Evolutionary conservation across 139 green algal genomes (phyloP), one percentile per base, ranked within the genome.

Genomic region (Tetradesmus obliquus): DNA sequence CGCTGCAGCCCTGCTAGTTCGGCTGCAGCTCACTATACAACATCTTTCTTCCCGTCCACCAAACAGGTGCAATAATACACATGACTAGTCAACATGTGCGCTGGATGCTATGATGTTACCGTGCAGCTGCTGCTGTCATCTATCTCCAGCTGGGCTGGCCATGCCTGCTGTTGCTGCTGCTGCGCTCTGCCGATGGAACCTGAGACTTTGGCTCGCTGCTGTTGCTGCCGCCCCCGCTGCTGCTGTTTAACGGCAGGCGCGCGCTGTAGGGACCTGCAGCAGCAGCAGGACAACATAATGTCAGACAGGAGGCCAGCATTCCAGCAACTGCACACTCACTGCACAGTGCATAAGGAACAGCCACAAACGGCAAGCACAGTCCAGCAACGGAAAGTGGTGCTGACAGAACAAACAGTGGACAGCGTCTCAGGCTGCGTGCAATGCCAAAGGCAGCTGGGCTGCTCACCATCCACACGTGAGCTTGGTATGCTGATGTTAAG

Each of bases 231-330:
- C 66, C 66, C n/a, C 66, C 66, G 66, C 66, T 76, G 66, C 66
- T 76, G 76, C 76, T 82, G 76, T 6, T 82, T 3, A 53, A 51
- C 5, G 76, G 76, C 76, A 82, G n/a, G 24, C 76, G 76, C 5
- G 76, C 76, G 9, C 76, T 82, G 76, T 55, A 82, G n/a, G 76
- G 76, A 53, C 76, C 76, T 82, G 76, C 76, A 82, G 66, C 66
- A 76, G 60, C 60, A 15, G 5, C 60, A 76, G 5, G 66, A 45
- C 32, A 45, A 45, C 32, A 45, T 45, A 45, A 45, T 45, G 32
- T 45, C 32, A 45, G 32, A 45, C 32, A 45, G 32, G 32, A 45
- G 32, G 32, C 32, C 32, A 45, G 32, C 32, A 45, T 45, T 45
- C 32, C 32, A 45, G 32, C 32, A 45, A 45, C 32, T 45, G 32